Evolutionary conservation across 371 early-diverging fungal genomes (phyloP).

Genomic region (Rozella allomycis): DNA sequence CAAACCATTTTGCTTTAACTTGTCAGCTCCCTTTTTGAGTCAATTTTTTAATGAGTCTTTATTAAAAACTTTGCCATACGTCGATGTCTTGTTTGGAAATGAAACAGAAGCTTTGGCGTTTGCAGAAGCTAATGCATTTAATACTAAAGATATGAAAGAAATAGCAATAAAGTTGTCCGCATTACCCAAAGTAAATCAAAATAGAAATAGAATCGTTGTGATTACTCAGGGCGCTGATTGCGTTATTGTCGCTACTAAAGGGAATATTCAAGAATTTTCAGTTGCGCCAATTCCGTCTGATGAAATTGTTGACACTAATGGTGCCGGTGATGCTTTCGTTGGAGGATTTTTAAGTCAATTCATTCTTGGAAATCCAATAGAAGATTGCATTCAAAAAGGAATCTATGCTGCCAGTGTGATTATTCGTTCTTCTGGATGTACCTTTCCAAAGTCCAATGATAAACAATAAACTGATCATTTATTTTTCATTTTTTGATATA

Average conservation of each 20-base stretch:
- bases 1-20: conserved; percentile 64
- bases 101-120: conserved; percentile 80
- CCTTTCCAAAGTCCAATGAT: conserved; percentile 20
- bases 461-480: too few species aligned
- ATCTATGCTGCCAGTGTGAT: conserved; percentile 74
- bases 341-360: conserved; percentile 75
- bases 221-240: conserved; percentile 70
- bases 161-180: conserved; percentile 57
- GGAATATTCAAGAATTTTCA: conserved; percentile 34
- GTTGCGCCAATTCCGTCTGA: conserved; percentile 35
- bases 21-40: conserved; percentile 83
- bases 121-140: conserved; percentile 33
- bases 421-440: conserved; percentile 68
- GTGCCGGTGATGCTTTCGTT: conserved; percentile 77
- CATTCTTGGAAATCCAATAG: conserved; percentile 40
- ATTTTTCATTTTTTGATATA: too few species aligned
- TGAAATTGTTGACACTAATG: conserved; percentile 85
- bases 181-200: conserved; percentile 48
- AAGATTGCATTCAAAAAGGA: conserved; percentile 54
- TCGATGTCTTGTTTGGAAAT: conserved; percentile 80
- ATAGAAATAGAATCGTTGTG: conserved; percentile 59
- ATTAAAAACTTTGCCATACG: conserved; percentile 52
- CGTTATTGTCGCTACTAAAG: conserved; percentile 46
- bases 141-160: conserved; percentile 32
- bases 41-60: conserved; percentile 72